Conservation (phyloP, 257 asterid genomes). For the Orobanche coerulescens region DNA sequence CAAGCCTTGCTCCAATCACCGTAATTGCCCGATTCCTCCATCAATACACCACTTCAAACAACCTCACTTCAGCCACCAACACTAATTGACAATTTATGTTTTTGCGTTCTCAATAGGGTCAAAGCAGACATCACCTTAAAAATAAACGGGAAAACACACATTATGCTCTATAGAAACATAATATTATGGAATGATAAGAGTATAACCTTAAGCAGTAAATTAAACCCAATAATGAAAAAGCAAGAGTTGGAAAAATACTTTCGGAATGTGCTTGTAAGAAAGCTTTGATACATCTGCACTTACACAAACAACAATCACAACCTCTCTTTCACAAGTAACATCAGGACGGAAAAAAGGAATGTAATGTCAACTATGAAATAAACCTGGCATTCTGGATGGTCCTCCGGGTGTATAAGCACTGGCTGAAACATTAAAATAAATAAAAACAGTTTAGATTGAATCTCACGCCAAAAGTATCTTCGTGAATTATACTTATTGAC, state of each 20-base stretch:
- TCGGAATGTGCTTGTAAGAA: constrained; percentile 90
- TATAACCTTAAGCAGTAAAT: neutral
- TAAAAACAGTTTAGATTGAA: constrained; percentile 9
- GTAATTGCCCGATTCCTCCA: no score
- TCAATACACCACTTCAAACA: no score
- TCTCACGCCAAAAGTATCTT: constrained; percentile 12
- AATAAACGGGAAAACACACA: neutral
- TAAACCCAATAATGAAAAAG: constrained; percentile 9
- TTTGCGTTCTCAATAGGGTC: no score
- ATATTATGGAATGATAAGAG: neutral
- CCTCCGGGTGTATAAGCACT: constrained; percentile 92
- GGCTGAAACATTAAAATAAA: constrained; percentile 52
- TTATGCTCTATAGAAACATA: neutral
- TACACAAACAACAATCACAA: constrained; percentile 24
- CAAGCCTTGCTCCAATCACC: no score
- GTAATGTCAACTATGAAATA: constrained; percentile 13
- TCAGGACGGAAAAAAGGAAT: constrained; percentile 7
- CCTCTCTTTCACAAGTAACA: constrained; percentile 16
- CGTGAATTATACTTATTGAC: constrained; percentile 5
- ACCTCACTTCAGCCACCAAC: no score
- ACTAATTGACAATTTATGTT: no score
- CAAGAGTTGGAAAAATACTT: constrained; percentile 37
- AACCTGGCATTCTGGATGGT: constrained; percentile 56
- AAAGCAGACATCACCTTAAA: no score
- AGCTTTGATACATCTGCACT: constrained; percentile 50